phyloP scores from a whole-genome alignment of 1,284 basidiomycete species.

The Mycena sp. region DNA sequence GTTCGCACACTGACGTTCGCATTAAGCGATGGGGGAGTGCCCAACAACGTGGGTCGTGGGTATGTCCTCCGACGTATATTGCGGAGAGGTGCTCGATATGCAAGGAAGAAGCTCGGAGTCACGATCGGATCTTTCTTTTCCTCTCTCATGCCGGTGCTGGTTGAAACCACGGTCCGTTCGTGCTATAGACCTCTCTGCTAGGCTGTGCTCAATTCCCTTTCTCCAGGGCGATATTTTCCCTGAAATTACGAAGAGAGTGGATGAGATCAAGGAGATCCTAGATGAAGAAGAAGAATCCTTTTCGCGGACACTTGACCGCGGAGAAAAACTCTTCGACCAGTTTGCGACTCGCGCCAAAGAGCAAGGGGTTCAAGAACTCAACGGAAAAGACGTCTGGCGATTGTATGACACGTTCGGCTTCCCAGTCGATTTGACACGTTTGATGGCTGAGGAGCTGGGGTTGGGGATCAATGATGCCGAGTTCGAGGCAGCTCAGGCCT shows the following conservation, averaged over 20 bases:
- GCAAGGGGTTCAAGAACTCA: slow-evolving; percentile 74
- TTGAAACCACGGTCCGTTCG: slow-evolving; percentile 83
- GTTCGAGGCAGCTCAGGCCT: slow-evolving; percentile 90
- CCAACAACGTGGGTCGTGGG: slow-evolving; percentile 95
- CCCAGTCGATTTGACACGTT: slow-evolving; percentile 94
- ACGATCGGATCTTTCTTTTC: slow-evolving; percentile 97
- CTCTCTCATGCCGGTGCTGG: slow-evolving; percentile 87
- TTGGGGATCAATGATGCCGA: slow-evolving; percentile 89
- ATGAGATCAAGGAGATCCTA: slow-evolving; percentile 94
- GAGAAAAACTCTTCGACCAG: slow-evolving; percentile 96
- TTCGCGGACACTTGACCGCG: slow-evolving; percentile 94
- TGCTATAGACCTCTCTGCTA: not conserved
- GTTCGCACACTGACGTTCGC: slow-evolving; percentile 96
- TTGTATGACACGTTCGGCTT: slow-evolving; percentile 99
- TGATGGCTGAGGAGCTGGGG: slow-evolving; percentile 97
- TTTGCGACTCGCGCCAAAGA: slow-evolving; percentile 82
- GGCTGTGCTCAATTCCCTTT: slow-evolving; percentile 17
- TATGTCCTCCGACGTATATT: slow-evolving; percentile 96
- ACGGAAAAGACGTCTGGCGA: slow-evolving; percentile 95
- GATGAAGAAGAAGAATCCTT: slow-evolving; percentile 99
- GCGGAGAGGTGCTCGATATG: slow-evolving; percentile 92
- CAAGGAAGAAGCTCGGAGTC: slow-evolving; percentile 94
- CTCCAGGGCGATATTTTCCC: slow-evolving; percentile 88
- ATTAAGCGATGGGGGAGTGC: slow-evolving; percentile 95
- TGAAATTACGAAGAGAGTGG: slow-evolving; percentile 87